Evolutionary conservation across 768 basidiomycete species (phyloP).

Genomic region (Glaciozyma antarctica): DNA sequence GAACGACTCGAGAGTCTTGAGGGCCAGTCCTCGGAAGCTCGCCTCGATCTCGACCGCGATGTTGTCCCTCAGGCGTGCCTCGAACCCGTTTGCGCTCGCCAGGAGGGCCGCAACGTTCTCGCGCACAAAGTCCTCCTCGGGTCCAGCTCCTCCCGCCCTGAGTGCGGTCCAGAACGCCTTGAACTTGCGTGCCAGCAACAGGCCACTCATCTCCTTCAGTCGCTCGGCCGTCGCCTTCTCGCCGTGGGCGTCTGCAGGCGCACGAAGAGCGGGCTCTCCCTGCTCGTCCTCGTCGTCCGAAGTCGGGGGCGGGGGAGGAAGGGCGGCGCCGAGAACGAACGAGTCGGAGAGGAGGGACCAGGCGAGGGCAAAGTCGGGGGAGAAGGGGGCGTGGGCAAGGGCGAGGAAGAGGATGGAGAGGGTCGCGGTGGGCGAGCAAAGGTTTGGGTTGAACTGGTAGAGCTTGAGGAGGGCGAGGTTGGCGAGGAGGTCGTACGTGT

Average conservation of each 20-base stretch:
- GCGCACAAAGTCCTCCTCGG: conserved; percentile 1
- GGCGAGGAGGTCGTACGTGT: conserved; percentile 87
- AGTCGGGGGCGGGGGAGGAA: conserved; percentile 9
- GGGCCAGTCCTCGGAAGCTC: conserved; percentile 23
- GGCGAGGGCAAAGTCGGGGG: conserved; percentile 89
- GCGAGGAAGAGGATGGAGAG: conserved; percentile 79
- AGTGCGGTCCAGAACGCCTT: conserved; percentile 64
- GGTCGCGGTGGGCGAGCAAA: conserved; percentile 10
- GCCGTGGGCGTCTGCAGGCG: conserved; percentile 5
- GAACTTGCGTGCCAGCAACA: conserved; percentile 76
- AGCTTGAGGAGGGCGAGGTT: conserved; percentile 91
- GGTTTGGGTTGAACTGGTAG: conserved; percentile 42
- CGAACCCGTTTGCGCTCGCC: conserved; percentile 13
- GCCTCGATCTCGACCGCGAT: conserved; percentile 24
- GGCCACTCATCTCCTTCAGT: conserved; percentile 55
- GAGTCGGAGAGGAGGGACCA: conserved; percentile 77
- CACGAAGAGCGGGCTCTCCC: conserved; percentile 1
- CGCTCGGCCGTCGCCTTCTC: conserved; percentile 71
- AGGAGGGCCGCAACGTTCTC: background rate
- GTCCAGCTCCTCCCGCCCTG: background rate
- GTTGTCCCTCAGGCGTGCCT: conserved; percentile 1
- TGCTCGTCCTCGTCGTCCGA: conserved; percentile 17
- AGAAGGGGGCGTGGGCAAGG: conserved; percentile 62
- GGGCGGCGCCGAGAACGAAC: conserved; percentile 39
- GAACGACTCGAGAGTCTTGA: conserved; percentile 18